phyloP scores from a whole-genome alignment of 805 yeast genomes.

The Lachancea dasiensis region DNA sequence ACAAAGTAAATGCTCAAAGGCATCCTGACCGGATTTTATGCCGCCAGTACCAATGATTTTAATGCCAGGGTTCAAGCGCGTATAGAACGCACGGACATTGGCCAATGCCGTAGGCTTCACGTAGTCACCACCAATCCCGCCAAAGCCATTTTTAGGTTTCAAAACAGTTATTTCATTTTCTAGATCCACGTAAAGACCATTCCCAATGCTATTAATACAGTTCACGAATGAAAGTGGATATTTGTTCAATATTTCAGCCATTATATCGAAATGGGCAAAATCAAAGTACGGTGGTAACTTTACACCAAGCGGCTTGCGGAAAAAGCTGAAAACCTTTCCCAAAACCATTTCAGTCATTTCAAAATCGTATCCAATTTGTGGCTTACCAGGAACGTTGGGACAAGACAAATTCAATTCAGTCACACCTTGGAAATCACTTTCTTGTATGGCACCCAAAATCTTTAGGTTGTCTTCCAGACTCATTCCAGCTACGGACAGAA shows the following conservation, averaged over 20 bases:
- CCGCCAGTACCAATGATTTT: constrained; percentile 31
- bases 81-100: constrained; percentile 30
- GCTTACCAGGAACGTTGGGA: constrained; percentile 33
- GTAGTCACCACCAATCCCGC: constrained; percentile 32
- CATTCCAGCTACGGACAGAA: constrained; percentile 31
- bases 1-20: constrained; percentile 29
- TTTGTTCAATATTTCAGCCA: constrained; percentile 25
- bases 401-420: constrained; percentile 30
- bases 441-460: constrained; percentile 22
- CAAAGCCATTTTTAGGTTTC: constrained; percentile 31
- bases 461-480: constrained; percentile 25
- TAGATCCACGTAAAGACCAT: constrained; percentile 27
- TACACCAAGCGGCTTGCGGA: constrained; percentile 29
- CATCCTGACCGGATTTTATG: constrained; percentile 28
- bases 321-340: constrained; percentile 23
- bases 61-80: constrained; percentile 26
- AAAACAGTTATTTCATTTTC: constrained; percentile 29
- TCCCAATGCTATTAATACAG: constrained; percentile 29
- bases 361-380: constrained; percentile 31
- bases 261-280: constrained; percentile 29
- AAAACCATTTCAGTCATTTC: constrained; percentile 24
- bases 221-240: constrained; percentile 28
- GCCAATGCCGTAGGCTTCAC: constrained; percentile 32
- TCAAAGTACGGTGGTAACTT: constrained; percentile 31
- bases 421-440: constrained; percentile 24